These are phyloP conservation scores for Cladosporium phlei DNA, from an alignment of 2,329 filamentous ascomycete genomes.

Conservation along the genomic window DNA sequence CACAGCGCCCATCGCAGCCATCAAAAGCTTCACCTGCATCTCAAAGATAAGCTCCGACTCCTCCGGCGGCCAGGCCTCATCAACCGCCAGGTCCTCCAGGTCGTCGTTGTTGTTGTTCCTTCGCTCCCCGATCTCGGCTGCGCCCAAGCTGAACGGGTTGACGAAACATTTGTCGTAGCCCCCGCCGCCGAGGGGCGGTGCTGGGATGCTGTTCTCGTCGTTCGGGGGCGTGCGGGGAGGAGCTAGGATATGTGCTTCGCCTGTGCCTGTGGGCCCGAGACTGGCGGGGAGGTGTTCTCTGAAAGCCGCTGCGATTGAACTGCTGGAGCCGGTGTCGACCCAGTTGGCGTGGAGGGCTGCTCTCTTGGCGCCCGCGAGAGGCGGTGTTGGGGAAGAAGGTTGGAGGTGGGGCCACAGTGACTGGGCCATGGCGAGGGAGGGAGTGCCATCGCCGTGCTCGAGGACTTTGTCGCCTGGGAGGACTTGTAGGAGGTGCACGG, in stretches of 20 bases:
- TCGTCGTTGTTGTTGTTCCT: conserved; percentile 28
- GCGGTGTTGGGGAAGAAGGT: conserved; percentile 13
- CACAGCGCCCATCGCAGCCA: conserved; percentile 35
- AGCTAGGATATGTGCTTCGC: conserved; percentile 21
- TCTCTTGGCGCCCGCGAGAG: conserved; percentile 9
- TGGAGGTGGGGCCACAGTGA: conserved; percentile 26
- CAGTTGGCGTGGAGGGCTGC: conserved; percentile 39
- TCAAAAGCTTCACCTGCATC: conserved; percentile 32
- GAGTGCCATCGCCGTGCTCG: conserved; percentile 37
- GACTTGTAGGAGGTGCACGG: conserved; percentile 32
- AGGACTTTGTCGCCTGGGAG: conserved; percentile 36
- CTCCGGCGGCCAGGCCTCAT: conserved; percentile 34
- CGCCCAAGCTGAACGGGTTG: conserved; percentile 40
- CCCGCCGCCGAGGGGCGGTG: conserved; percentile 27
- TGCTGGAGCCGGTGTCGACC: conserved; percentile 30
- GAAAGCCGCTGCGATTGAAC: conserved; percentile 28
- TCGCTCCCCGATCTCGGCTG: conserved; percentile 39
- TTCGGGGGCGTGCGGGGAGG: no score
- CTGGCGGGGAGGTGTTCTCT: conserved; percentile 22
- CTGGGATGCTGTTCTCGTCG: conserved; percentile 19
- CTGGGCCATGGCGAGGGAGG: conserved; percentile 33
- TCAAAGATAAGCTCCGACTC: conserved; percentile 34
- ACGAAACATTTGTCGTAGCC: conserved; percentile 40
- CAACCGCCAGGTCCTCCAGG: conserved; percentile 33
- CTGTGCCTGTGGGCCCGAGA: conserved; percentile 12